Percentiles rank a stretch among this genome's conserved stretches.
Evolutionary conservation across 2,329 filamentous ascomycete species (phyloP).

Genomic region (Botrytis fragariae): DNA sequence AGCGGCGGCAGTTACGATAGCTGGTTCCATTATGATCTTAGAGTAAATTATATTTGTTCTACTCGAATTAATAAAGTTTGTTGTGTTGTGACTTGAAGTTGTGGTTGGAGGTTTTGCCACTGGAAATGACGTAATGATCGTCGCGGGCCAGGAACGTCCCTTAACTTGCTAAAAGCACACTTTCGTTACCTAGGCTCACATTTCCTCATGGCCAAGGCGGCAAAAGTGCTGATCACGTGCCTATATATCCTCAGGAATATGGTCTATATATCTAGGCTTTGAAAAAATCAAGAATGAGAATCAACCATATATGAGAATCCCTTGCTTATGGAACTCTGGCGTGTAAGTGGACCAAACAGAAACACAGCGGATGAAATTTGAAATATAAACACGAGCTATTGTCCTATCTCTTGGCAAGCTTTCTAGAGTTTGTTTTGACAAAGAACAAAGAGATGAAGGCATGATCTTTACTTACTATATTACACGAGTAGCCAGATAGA

Average conservation of each 20-base stretch:
- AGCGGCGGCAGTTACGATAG: background rate
- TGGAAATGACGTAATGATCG: conserved; percentile 1
- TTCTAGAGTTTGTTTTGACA: background rate
- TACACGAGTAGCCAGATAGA: background rate
- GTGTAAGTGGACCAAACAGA: background rate
- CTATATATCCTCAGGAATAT: no score
- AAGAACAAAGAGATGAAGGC: background rate
- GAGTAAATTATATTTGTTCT: background rate
- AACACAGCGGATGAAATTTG: background rate
- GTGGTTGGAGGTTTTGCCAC: background rate
- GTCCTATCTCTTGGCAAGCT: background rate
- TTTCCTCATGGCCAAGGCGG: background rate
- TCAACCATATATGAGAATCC: background rate
- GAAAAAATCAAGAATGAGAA: background rate
- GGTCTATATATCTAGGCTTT: background rate
- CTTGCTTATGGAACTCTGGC: accelerated
- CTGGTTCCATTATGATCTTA: conserved; percentile 17
- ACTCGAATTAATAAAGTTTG: background rate
- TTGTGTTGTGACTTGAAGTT: background rate
- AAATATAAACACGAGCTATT: background rate
- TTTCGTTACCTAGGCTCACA: background rate
- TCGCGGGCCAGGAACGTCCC: background rate
- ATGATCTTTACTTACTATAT: background rate
- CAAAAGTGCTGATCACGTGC: background rate
- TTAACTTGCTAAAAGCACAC: background rate